phyloP scores from a whole-genome alignment of 352 stramenopile species.

The Aphanomyces stellatus region DNA sequence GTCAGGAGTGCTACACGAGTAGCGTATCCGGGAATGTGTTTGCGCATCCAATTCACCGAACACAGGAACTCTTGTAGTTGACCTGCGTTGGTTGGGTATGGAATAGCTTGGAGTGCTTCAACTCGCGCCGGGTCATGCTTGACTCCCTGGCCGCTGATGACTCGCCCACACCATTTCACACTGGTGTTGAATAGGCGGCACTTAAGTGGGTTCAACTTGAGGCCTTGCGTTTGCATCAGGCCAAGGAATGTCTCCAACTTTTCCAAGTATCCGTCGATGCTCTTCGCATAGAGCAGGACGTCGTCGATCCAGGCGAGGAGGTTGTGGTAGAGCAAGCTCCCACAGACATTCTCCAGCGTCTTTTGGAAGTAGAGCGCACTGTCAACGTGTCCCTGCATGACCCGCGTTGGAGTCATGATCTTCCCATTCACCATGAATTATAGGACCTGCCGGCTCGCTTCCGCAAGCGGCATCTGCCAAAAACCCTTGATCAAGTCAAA shows the following conservation, averaged over 20 bases:
- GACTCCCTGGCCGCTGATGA: background rate
- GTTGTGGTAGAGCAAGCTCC: slow-evolving; percentile 18
- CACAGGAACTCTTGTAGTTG: slow-evolving; percentile 10
- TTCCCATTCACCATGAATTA: slow-evolving; percentile 12
- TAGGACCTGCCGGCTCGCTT: background rate
- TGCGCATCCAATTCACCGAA: background rate
- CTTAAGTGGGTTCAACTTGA: slow-evolving; percentile 25
- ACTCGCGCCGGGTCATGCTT: background rate
- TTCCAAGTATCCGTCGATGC: slow-evolving; percentile 23
- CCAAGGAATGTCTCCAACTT: slow-evolving; percentile 24
- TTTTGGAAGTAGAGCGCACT: slow-evolving; percentile 16
- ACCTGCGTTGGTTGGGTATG: slow-evolving; percentile 19
- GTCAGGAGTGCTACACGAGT: background rate
- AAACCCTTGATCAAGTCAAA: background rate
- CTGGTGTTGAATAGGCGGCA: slow-evolving; percentile 16
- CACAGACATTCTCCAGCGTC: background rate
- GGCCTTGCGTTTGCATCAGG: slow-evolving; percentile 18
- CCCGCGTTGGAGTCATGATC: slow-evolving; percentile 18
- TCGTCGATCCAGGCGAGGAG: slow-evolving; percentile 30
- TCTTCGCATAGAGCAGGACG: slow-evolving; percentile 24
- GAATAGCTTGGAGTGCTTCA: slow-evolving; percentile 2
- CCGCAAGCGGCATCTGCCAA: background rate
- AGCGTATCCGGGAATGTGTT: background rate
- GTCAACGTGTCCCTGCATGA: slow-evolving; percentile 19
- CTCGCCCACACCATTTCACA: slow-evolving; percentile 21